phyloP scores from a whole-genome alignment of 805 yeast genomes.

The Zygosaccharomyces siamensis region DNA sequence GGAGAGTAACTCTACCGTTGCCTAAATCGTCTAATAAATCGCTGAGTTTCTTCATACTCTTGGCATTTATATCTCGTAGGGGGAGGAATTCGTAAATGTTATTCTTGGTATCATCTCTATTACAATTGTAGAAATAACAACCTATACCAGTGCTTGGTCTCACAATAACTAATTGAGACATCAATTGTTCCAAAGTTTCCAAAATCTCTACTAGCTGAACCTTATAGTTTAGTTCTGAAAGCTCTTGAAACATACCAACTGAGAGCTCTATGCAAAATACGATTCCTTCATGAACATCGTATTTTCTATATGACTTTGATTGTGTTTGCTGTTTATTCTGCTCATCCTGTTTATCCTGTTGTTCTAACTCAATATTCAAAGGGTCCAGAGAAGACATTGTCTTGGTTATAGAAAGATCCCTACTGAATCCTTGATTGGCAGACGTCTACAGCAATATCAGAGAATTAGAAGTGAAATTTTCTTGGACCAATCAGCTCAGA shows the following conservation, averaged over 20 bases:
- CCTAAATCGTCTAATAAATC: constrained; percentile 45
- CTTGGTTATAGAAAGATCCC: too few relatives aligned
- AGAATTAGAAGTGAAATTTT: too few relatives aligned
- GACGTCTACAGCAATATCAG: too few relatives aligned
- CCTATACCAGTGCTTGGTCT: constrained; percentile 73
- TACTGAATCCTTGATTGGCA: too few relatives aligned
- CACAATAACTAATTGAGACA: constrained; percentile 60
- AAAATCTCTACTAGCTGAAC: constrained; percentile 51
- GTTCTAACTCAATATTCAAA: background rate
- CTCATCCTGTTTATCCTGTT: constrained; percentile 1
- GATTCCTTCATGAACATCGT: constrained; percentile 58
- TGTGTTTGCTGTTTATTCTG: background rate
- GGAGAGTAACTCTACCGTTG: constrained; percentile 23
- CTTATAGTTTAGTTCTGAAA: constrained; percentile 34
- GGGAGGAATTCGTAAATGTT: constrained; percentile 50
- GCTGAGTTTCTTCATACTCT: constrained; percentile 52
- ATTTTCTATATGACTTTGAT: constrained; percentile 20
- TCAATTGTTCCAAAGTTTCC: constrained; percentile 52
- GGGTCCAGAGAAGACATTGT: constrained; percentile 4
- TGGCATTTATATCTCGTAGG: constrained; percentile 50
- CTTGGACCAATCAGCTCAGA: too few relatives aligned
- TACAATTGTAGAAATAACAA: constrained; percentile 54
- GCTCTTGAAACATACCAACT: constrained; percentile 38
- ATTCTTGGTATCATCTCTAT: constrained; percentile 33
- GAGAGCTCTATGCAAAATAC: constrained; percentile 59